Percentiles rank a stretch among this genome's conserved stretches.
Evolutionary conservation across 768 basidiomycete genomes (phyloP).

Genomic region (Tulasnella sp.): DNA sequence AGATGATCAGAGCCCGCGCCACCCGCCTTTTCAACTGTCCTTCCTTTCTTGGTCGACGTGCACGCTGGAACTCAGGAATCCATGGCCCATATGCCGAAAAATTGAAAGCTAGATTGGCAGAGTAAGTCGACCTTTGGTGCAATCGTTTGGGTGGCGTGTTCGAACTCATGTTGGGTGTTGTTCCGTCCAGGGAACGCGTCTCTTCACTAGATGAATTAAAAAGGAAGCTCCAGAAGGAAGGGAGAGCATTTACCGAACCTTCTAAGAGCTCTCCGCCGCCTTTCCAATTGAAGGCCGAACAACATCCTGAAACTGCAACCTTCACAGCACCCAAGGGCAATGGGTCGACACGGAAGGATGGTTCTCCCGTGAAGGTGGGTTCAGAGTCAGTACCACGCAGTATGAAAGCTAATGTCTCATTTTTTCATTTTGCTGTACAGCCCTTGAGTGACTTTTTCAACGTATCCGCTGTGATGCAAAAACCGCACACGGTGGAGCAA

Average conservation of each 20-base stretch:
- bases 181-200: conserved; percentile 30
- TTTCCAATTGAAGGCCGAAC: conserved; percentile 3
- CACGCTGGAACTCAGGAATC: not conserved
- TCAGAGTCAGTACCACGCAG: not conserved
- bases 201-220: conserved; percentile 31
- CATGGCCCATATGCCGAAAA: conserved; percentile 45
- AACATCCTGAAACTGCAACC: not conserved
- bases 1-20: no score
- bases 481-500: conserved; percentile 58
- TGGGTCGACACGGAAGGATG: conserved; percentile 39
- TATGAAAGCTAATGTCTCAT: not conserved
- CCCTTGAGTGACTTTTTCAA: conserved; percentile 74
- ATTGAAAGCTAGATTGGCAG: conserved; percentile 46
- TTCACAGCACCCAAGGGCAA: not conserved
- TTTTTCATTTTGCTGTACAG: conserved; percentile 31
- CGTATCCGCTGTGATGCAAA: conserved; percentile 49
- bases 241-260: conserved; percentile 17
- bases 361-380: conserved; percentile 28
- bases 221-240: conserved; percentile 24
- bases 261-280: conserved; percentile 12
- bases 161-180: conserved; percentile 19
- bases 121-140: conserved; percentile 39
- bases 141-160: not conserved
- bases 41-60: no score
- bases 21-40: no score